phyloP scores from a whole-genome alignment of 192 early-diverging fungal genomes.

The Coemansia sp. region DNA sequence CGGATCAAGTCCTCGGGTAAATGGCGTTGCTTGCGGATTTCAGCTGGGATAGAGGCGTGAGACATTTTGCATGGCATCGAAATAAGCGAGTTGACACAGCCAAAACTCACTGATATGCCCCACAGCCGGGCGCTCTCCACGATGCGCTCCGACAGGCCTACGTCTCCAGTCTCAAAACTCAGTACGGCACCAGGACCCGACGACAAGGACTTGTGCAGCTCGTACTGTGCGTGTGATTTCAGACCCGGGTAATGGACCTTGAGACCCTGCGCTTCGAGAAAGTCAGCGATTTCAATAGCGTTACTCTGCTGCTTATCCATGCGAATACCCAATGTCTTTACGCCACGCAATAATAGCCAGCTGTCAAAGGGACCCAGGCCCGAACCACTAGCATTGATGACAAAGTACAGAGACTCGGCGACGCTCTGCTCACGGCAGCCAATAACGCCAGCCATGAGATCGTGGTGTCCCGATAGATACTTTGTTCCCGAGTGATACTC shows the following conservation, averaged over 20 bases:
- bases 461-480: conserved; percentile 96
- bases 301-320: conserved; percentile 94
- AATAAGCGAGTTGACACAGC: conserved; percentile 97
- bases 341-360: conserved; percentile 90
- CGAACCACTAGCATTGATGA: conserved; percentile 94
- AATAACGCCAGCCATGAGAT: conserved; percentile 98
- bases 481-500: conserved; percentile 97
- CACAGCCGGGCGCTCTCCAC: conserved; percentile 84
- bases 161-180: conserved; percentile 91
- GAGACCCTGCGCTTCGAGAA: conserved; percentile 78
- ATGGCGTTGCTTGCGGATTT: conserved; percentile 81
- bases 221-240: conserved; percentile 80
- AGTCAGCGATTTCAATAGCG: conserved; percentile 77
- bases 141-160: conserved; percentile 74
- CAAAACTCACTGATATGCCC: conserved; percentile 97
- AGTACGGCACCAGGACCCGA: conserved; percentile 91
- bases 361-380: conserved; percentile 91
- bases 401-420: conserved; percentile 84
- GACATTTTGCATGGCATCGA: conserved; percentile 99
- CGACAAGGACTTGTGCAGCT: conserved; percentile 77
- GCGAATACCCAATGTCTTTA: conserved; percentile 95
- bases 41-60: conserved; percentile 93
- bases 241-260: conserved; percentile 91
- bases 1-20: conserved; percentile 98
- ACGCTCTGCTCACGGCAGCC: conserved; percentile 72